Base-by-base conservation (phyloP, 148 eudicot genomes). In the Amaranthus palmeri region DNA sequence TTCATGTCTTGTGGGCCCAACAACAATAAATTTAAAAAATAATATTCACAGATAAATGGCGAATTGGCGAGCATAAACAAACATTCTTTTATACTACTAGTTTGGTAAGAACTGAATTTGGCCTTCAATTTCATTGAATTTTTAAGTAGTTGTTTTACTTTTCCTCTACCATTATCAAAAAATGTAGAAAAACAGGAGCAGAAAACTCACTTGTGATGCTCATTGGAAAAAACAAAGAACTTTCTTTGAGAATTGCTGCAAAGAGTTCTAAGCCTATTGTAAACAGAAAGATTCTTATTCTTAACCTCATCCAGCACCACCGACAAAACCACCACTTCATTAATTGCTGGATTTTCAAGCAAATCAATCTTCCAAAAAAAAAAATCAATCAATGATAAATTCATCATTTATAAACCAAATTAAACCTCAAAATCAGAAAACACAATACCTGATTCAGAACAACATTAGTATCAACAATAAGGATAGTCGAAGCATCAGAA, bases 281-380 rank as follows among this genome's bases (percentile, higher is more conserved):
- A 88, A 76, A 93, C 92, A 10, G 91, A 81, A 14, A 87, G 65
- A 47, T 89, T 92, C 83, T 88, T 93, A 78, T 93, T 89, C 85
- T 87, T 91, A 72, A 88, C 98, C 88, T 93, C 98, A 15, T 91
- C 87, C 79, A 91, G 73, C 74, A 93, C 98, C 76, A 93, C 88
- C 3, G 92, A 88, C 46, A 93, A 82, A 83, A 93, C 86, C 77
- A 89, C 91, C 74, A 93, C 98, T 62, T 91, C 76, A 62, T 91
- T 88, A 42, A 93, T 86, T 6, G 96, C 97, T 6, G 87, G 76
- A 79, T 91, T 95, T 81, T 95, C 97, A 8, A 95, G 84, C 76
- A 95, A 91, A 82, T 95, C 98, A 79, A 95, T 95, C 98, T 92
- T 71, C 25, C 60, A 54, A 7, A 71, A 72, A 54, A 7, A 46